Evolutionary conservation across 2,329 filamentous ascomycete genomes (phyloP), one percentile per base, ranked within the genome.

Genomic region (Apiospora pterosperma): DNA sequence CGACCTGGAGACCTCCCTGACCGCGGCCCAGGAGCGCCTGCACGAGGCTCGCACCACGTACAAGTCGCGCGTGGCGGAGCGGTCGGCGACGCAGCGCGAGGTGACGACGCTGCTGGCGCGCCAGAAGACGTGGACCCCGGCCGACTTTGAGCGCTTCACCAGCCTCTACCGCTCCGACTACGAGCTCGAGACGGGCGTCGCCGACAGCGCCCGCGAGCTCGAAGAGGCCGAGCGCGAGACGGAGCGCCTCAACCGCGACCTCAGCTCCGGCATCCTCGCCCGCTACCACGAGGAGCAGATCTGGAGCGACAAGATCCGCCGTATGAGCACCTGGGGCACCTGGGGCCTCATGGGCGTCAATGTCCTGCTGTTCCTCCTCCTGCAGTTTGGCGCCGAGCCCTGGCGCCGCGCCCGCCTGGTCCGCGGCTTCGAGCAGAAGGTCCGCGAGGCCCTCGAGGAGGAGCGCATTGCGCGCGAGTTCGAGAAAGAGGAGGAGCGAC

Each of bases 201-300:
- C 85, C 31, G 83, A 86, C 64, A 89, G 92, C 2, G 90, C 92
- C 69, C 88, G 91, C 65, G 84, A 85, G 16, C 84, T 98, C 31
- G 88, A 88, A 19, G 85, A 88, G 65, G 89, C 92, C 2, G 96
- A 99, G 80, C 85, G 86, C 55, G 88, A 92, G 36, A 88, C 96
- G 66, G 92, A 97, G 78, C 89, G 91, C 67, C 86, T 93, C 0
- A 87, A 89, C 63, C 87, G 89, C 62, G 86, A 89, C 71, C 81
- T 99, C 63, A 95, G 91, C 75, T 89, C 90, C 67, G 89, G 90
- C 61, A 97, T 98, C 71, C 82, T 97, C 62, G 91, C 91, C 67
- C 88, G 96, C 66, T 99, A 99, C 78, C 96, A 99, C 77, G 96
- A 99, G 80, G 96, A 99, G 81, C 96, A 99, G 81, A 96, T 99